These are phyloP conservation scores for Trichoderma koningiopsis DNA, from an alignment of 2,329 filamentous ascomycete species.

Conservation along the genomic window DNA sequence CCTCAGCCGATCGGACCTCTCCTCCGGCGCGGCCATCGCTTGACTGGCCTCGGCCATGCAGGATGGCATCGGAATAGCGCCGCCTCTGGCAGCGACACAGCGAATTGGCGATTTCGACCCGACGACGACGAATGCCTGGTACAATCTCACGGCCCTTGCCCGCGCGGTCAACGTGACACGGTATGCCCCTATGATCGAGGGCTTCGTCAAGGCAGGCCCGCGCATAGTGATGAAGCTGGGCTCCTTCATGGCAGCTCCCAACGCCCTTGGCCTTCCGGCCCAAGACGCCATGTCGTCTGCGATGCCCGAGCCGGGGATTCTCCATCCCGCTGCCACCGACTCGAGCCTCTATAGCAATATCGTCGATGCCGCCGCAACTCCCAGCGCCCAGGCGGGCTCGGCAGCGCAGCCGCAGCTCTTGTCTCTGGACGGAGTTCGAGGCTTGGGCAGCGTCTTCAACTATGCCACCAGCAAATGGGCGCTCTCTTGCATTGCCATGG, in stretches of 20 bases:
- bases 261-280: slow-evolving; percentile 61
- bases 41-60: slow-evolving; percentile 26
- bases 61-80: slow-evolving; percentile 25
- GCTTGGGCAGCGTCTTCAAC: slow-evolving; percentile 81
- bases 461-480: slow-evolving; percentile 95
- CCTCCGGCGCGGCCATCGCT: slow-evolving; percentile 21
- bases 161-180: slow-evolving; percentile 63
- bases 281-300: slow-evolving; percentile 29
- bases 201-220: slow-evolving; percentile 69
- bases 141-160: slow-evolving; percentile 50
- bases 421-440: slow-evolving; percentile 63
- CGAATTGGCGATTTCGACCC: slow-evolving; percentile 9
- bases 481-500: slow-evolving; percentile 81
- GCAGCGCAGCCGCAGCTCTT: slow-evolving; percentile 46
- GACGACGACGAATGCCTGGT: slow-evolving; percentile 41
- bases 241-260: slow-evolving; percentile 61
- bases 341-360: slow-evolving; percentile 36
- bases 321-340: slow-evolving; percentile 32
- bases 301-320: slow-evolving; percentile 29
- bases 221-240: slow-evolving; percentile 70
- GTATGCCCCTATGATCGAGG: slow-evolving; percentile 65
- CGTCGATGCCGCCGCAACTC: slow-evolving; percentile 33
- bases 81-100: slow-evolving; percentile 22
- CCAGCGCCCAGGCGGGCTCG: slow-evolving; percentile 27
- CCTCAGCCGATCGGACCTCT: slow-evolving; percentile 7